A percentile compares a stretch with the other conserved stretches of the same genome.
Conservation (phyloP, 306 rosid genomes). For the Fragaria nilgerrensis region DNA sequence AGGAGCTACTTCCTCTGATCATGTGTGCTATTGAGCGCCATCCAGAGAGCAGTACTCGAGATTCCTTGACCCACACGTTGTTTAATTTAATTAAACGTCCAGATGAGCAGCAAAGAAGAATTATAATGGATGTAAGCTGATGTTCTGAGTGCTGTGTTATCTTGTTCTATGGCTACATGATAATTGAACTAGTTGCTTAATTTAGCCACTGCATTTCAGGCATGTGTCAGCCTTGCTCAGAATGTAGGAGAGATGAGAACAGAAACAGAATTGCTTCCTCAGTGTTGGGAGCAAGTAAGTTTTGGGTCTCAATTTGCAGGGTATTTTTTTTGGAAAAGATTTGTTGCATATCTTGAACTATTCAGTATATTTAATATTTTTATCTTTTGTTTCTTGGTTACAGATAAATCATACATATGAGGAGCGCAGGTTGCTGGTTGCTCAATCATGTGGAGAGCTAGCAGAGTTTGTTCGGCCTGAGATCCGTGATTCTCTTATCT, state of each 20-base stretch:
- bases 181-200: constrained; percentile 18
- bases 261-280: constrained; percentile 96
- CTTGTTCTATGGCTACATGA: constrained; percentile 1
- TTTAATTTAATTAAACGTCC: constrained; percentile 98
- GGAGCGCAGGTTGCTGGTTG: constrained; percentile 98
- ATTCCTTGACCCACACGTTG: constrained; percentile 94
- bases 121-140: constrained; percentile 89
- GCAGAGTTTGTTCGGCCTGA: constrained; percentile 96
- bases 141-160: constrained; percentile 8
- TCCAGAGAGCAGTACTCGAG: constrained; percentile 91
- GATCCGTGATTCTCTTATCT: constrained; percentile 93
- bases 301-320: constrained; percentile 7
- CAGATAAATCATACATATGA: constrained; percentile 95
- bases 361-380: constrained; percentile 25
- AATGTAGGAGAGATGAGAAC: constrained; percentile 99
- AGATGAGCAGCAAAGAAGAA: constrained; percentile 86
- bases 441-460: constrained; percentile 96
- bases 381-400: constrained; percentile 30
- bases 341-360: constrained; percentile 1
- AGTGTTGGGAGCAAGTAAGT: constrained; percentile 98
- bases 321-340: background rate
- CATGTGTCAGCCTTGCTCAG: constrained; percentile 89
- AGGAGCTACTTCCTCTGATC: constrained; percentile 97
- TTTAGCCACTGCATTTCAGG: constrained; percentile 52
- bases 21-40: constrained; percentile 98